Conservation (phyloP, 108 stramenopile genomes). For the Cyclotella cryptica region DNA sequence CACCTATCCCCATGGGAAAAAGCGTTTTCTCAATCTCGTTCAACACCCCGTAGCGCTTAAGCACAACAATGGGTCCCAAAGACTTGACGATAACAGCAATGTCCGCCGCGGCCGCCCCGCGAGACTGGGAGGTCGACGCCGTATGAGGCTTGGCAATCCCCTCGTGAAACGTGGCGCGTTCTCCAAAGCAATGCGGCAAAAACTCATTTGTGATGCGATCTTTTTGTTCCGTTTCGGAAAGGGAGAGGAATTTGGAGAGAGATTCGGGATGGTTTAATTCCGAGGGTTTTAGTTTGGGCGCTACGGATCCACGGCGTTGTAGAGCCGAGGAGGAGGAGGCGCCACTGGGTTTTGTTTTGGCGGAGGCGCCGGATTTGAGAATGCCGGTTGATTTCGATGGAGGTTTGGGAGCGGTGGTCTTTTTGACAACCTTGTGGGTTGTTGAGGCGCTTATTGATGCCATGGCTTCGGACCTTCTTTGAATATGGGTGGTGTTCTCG, state of each 20-base stretch:
- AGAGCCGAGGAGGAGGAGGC: neutral
- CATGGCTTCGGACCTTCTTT: constrained; percentile 32
- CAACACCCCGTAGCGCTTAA: constrained; percentile 79
- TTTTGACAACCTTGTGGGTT: constrained; percentile 58
- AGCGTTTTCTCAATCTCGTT: constrained; percentile 75
- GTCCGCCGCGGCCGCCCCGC: constrained; percentile 80
- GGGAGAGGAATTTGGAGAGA: constrained; percentile 45
- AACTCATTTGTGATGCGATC: constrained; percentile 58
- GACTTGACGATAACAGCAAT: constrained; percentile 68
- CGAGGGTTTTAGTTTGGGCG: constrained; percentile 63
- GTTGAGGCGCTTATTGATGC: constrained; percentile 64
- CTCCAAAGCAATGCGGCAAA: constrained; percentile 71
- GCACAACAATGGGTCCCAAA: constrained; percentile 65
- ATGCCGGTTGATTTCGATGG: constrained; percentile 38
- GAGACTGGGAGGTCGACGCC: constrained; percentile 69
- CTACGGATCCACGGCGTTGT: constrained; percentile 56
- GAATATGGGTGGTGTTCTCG: neutral
- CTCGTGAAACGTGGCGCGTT: constrained; percentile 53
- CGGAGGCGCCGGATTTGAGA: constrained; percentile 39
- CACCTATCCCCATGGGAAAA: constrained; percentile 73
- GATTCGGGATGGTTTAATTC: constrained; percentile 55
- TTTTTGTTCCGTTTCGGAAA: constrained; percentile 48
- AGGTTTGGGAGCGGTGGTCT: constrained; percentile 29
- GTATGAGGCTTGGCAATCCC: constrained; percentile 73
- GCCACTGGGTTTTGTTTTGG: constrained; percentile 36